Evolutionary conservation across 139 green algal genomes (phyloP).

Genomic region (Medakamo hakoo): DNA sequence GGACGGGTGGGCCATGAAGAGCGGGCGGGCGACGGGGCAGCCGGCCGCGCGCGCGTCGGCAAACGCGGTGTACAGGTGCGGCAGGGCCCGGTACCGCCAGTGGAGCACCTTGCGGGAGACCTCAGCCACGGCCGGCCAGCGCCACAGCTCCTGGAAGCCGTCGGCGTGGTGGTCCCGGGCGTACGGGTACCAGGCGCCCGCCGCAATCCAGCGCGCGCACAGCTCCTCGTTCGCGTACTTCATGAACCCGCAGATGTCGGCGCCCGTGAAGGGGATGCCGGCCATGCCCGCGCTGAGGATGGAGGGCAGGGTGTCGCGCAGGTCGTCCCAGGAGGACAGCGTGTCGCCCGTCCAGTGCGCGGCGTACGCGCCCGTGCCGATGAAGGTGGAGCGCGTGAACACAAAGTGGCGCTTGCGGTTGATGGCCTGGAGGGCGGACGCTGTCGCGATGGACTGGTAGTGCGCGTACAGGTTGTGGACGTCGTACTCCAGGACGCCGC

Average conservation of each 20-base stretch:
- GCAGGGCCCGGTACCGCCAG: slow-evolving; percentile 54
- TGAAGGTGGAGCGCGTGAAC: slow-evolving; percentile 23
- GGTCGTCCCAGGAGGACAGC: slow-evolving; percentile 22
- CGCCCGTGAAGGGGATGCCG: slow-evolving; percentile 21
- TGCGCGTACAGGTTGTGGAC: slow-evolving; percentile 42
- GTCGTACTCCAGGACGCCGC: slow-evolving; percentile 36
- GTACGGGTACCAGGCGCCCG: slow-evolving; percentile 59
- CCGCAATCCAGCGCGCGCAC: slow-evolving; percentile 39
- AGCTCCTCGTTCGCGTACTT: slow-evolving; percentile 36
- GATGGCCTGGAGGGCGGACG: slow-evolving; percentile 9
- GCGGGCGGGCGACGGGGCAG: slow-evolving; percentile 40
- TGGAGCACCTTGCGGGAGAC: slow-evolving; percentile 26
- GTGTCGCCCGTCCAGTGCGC: slow-evolving; percentile 60
- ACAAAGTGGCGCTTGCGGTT: slow-evolving; percentile 30
- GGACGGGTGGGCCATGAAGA: slow-evolving; percentile 32
- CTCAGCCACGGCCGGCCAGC: slow-evolving; percentile 33
- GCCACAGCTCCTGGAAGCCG: slow-evolving; percentile 46
- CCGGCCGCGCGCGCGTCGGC: slow-evolving; percentile 18
- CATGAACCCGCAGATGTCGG: slow-evolving; percentile 16
- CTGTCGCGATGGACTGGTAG: slow-evolving; percentile 4
- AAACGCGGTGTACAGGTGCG: slow-evolving; percentile 48
- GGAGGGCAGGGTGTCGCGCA: slow-evolving; percentile 17
- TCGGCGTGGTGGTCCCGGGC: slow-evolving; percentile 30
- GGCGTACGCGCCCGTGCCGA: slow-evolving; percentile 26
- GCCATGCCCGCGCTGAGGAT: slow-evolving; percentile 25